phyloP scores from a whole-genome alignment of 352 stramenopile species.

The Globisporangium spiculum region DNA sequence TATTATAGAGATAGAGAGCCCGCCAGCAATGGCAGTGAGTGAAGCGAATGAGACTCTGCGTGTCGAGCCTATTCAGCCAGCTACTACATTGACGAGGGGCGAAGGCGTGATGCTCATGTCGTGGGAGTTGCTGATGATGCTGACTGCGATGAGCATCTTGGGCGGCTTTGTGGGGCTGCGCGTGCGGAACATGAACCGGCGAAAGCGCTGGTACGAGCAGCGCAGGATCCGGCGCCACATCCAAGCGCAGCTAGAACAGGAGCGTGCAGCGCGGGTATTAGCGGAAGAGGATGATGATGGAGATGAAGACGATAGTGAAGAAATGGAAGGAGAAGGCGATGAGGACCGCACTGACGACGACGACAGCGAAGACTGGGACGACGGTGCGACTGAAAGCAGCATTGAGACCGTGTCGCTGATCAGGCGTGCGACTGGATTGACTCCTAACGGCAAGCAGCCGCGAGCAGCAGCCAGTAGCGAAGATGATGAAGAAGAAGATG shows the following conservation, averaged over 20 bases:
- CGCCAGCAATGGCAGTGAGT: neutral
- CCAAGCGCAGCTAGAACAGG: conserved; percentile 24
- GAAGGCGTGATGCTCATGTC: conserved; percentile 33
- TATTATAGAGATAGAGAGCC: neutral
- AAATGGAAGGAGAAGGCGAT: conserved; percentile 5
- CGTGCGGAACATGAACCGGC: conserved; percentile 45
- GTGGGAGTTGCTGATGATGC: conserved; percentile 37
- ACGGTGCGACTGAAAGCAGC: conserved; percentile 18
- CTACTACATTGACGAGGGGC: conserved; percentile 6
- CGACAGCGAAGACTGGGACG: conserved; percentile 24
- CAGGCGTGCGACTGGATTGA: conserved; percentile 2
- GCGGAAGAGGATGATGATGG: conserved; percentile 18
- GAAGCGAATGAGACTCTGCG: neutral
- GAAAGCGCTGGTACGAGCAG: conserved; percentile 45
- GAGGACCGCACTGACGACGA: conserved; percentile 7
- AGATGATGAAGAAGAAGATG: conserved; percentile 3
- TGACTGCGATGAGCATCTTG: conserved; percentile 38
- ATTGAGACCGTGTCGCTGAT: conserved; percentile 21
- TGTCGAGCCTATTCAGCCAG: neutral
- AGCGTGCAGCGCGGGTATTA: conserved; percentile 15
- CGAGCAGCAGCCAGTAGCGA: neutral
- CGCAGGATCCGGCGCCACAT: conserved; percentile 33
- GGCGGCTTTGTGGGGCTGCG: conserved; percentile 43
- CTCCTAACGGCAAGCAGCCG: conserved; percentile 6
- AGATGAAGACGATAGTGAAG: conserved; percentile 10